Evolutionary conservation across 768 basidiomycete genomes (phyloP), one percentile per base, ranked within the genome.

Genomic region (Pilatotrama ljubarskyi): DNA sequence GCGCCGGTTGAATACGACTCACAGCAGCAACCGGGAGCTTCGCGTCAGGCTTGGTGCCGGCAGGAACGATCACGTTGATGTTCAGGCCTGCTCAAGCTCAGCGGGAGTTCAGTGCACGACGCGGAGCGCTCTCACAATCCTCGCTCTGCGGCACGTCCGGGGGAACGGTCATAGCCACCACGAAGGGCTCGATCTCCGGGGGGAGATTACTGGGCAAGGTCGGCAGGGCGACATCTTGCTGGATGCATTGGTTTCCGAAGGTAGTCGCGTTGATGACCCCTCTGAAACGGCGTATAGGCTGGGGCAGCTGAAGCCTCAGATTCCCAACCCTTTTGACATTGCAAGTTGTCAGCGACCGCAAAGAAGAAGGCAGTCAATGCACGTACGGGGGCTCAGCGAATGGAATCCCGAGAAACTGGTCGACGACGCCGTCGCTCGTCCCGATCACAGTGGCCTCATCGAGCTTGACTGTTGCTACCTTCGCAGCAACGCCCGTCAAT

Each of bases 11-110:
- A 32, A 32, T 4, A 32, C 5, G 29, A 32, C 29, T 32, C 29
- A 84, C 84, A 29, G 78, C 81, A 18, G 82, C 72, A 7, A 86
- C 82, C 2, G 85, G 84, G 2, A 85, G 70, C 51, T 80, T 80
- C 9, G 77, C 77, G 0, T 65, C 64, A 1, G 78, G 54, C 0
- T 75, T 77, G 1, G 79, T 75, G 36, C 62, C 68, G 1, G 70
- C 67, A 5, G 85, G 83, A 51, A 75, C 77, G 25, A 82, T 64
- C 17, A 85, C 77, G 61, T 86, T 84, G 37, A 87, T 58, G 1
- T 78, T 82, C 18, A 85, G 71, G 70, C 84, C 83, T 80, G 36
- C 10, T 42, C 20, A 10, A 11, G 7, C 14, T 48, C 37, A 20
- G 22, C 20, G 42, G 18, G 5, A 2, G 14, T 8, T 4, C 5